Evolutionary conservation across 345 rosid genomes (phyloP).

Genomic region (Laguncularia racemosa): DNA sequence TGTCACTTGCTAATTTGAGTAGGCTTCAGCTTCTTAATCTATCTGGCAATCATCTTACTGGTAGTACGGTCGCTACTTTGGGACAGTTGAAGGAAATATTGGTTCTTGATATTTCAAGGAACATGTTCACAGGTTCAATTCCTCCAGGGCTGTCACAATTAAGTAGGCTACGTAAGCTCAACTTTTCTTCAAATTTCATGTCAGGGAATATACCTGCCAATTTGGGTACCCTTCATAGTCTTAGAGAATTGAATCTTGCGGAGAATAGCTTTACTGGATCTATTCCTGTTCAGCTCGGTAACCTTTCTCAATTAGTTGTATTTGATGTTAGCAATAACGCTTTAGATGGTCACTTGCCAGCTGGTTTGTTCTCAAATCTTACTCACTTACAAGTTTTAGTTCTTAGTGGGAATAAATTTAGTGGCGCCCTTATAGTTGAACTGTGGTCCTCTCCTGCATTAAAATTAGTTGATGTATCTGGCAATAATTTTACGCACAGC

Average conservation of each 20-base stretch:
- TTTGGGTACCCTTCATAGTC: constrained; percentile 27
- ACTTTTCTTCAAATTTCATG: constrained; percentile 42
- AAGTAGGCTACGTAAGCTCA: constrained; percentile 29
- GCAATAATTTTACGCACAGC: constrained; percentile 48
- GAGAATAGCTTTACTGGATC: constrained; percentile 40
- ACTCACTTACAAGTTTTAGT: constrained; percentile 28
- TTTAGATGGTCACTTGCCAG: constrained; percentile 27
- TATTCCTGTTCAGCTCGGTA: constrained; percentile 39
- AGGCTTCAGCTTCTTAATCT: constrained; percentile 33
- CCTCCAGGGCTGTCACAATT: constrained; percentile 32
- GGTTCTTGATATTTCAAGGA: constrained; percentile 43
- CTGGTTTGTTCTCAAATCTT: constrained; percentile 32
- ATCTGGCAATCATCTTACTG: constrained; percentile 36
- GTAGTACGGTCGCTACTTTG: constrained; percentile 30
- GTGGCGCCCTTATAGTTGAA: constrained; percentile 35
- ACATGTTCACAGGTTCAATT: constrained; percentile 45
- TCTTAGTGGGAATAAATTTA: constrained; percentile 38
- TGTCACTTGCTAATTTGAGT: constrained; percentile 40
- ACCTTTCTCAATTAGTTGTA: constrained; percentile 32
- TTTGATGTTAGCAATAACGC: constrained; percentile 54
- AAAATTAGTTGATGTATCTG: constrained; percentile 48
- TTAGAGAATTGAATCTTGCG: constrained; percentile 40
- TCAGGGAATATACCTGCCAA: constrained; percentile 36
- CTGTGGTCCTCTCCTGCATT: constrained; percentile 40
- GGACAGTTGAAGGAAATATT: constrained; percentile 32